Conservation (phyloP, 805 yeast species). For the Sugiyamaella qingdaonensis region DNA sequence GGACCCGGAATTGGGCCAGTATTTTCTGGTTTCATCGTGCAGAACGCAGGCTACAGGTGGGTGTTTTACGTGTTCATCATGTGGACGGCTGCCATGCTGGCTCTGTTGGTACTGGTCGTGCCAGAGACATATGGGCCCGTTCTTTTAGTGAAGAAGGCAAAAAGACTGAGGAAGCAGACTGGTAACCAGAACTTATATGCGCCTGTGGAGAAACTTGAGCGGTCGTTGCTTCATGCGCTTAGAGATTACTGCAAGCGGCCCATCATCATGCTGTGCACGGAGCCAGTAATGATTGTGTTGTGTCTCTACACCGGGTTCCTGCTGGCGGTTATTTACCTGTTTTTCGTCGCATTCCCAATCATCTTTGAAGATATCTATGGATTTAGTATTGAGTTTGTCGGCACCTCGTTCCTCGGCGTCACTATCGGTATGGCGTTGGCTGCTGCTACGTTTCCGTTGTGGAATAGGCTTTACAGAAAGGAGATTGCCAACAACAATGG, state of each 20-base stretch:
- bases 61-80: constrained; percentile 59
- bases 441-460: constrained; percentile 31
- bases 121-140: constrained; percentile 82
- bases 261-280: constrained; percentile 42
- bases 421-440: constrained; percentile 66
- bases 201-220: constrained; percentile 35
- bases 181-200: constrained; percentile 40
- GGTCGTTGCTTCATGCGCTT: constrained; percentile 8
- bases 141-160: constrained; percentile 63
- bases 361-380: constrained; percentile 47
- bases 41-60: constrained; percentile 66
- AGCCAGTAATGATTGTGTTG: constrained; percentile 53
- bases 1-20: constrained; percentile 75
- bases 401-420: constrained; percentile 57
- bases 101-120: constrained; percentile 42
- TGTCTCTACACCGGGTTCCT: constrained; percentile 55
- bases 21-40: constrained; percentile 55
- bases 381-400: constrained; percentile 48
- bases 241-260: constrained; percentile 49
- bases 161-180: constrained; percentile 45
- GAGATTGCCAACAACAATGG: constrained; percentile 43
- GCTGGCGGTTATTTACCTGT: constrained; percentile 55
- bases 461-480: constrained; percentile 30
- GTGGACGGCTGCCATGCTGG: constrained; percentile 53
- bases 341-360: constrained; percentile 57